Evolutionary conservation across 805 yeast genomes (phyloP).

Genomic region (Lipomyces starkeyi): DNA sequence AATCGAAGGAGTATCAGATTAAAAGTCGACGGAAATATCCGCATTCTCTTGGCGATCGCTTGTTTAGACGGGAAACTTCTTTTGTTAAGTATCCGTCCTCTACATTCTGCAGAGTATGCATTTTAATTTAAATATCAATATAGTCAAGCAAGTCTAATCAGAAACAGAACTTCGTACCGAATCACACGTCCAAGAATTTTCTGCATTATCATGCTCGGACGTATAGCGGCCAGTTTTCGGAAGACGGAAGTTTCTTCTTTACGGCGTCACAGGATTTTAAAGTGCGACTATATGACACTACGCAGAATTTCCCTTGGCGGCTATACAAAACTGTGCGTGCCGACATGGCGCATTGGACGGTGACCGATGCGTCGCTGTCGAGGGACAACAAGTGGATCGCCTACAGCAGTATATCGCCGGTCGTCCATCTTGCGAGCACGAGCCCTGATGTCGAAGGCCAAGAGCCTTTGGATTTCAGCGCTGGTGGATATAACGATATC

Average conservation of each 20-base stretch:
- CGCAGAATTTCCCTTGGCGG: slow-evolving; percentile 34
- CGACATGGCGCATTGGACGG: slow-evolving; percentile 41
- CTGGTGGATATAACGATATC: slow-evolving; percentile 5
- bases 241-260: slow-evolving; percentile 41
- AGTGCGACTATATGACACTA: slow-evolving; percentile 38
- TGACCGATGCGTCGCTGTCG: slow-evolving; percentile 42
- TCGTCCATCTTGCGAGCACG: slow-evolving; percentile 37
- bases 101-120: slow-evolving; percentile 23
- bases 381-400: slow-evolving; percentile 39
- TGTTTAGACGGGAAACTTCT: slow-evolving; percentile 33
- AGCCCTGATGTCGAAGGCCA: slow-evolving; percentile 35
- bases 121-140: not conserved
- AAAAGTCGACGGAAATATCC: slow-evolving; percentile 32
- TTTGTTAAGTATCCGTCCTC: slow-evolving; percentile 23
- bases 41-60: slow-evolving; percentile 25
- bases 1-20: slow-evolving; percentile 19
- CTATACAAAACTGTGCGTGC: slow-evolving; percentile 33
- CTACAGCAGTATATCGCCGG: slow-evolving; percentile 39
- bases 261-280: slow-evolving; percentile 41
- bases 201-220: slow-evolving; percentile 37
- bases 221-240: slow-evolving; percentile 44
- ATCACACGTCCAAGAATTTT: slow-evolving; percentile 11
- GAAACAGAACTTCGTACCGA: slow-evolving; percentile 31
- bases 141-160: not conserved
- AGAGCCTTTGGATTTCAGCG: slow-evolving; percentile 27